Base-by-base conservation (phyloP, 2,329 filamentous ascomycete genomes). In the Beauveria caledonica region DNA sequence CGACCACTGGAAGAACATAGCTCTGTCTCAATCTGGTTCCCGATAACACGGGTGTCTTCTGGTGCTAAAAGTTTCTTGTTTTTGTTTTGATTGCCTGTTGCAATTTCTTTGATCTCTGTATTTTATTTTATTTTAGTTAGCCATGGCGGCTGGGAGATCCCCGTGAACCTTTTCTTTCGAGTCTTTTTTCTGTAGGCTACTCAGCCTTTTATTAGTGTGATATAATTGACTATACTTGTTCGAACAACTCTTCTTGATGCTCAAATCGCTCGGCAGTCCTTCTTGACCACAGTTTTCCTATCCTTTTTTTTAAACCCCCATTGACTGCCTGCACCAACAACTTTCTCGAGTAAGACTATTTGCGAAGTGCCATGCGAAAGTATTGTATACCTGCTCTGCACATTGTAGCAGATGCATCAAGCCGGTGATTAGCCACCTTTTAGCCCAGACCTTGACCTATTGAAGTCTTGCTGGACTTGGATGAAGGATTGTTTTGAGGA, bases 1-100 rank as follows among this genome's bases (percentile, higher is more conserved):
- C 67, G 84, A 86, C 72, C 80, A 86, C 69, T 87, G 84, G 84
- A 87, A 85, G 78, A 74, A 74, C 64, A 71, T 82, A 63, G 82
- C 82, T 62, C 70, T 81, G 60, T 72, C 72, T 63, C 74, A 75
- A 64, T 66, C 71, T 59, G 71, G 71, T 65, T 64, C 68, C 64
- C 68, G 71, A 67, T 70, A 67, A 63, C 66, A 65, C 66, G 55
- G 33, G 50, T 49, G 50, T 60, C 50, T 54, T 57, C 54, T 59
- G 51, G 55, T 54, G 55, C 44, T 44, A 66, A 63, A 63, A 60
- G 54, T 69, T 59, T 67, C 61, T 60, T 52, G 66, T 64, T 66
- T 64, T 56, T 60, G 59, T 55, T 58, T 45, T 44, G 7, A 36
- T 49, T 51, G 27, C 54, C 44, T 58, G 48, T 39, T 21, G 19